Evolutionary conservation across 2,329 filamentous ascomycete species (phyloP).

Genomic region (Cordyceps farinosa): DNA sequence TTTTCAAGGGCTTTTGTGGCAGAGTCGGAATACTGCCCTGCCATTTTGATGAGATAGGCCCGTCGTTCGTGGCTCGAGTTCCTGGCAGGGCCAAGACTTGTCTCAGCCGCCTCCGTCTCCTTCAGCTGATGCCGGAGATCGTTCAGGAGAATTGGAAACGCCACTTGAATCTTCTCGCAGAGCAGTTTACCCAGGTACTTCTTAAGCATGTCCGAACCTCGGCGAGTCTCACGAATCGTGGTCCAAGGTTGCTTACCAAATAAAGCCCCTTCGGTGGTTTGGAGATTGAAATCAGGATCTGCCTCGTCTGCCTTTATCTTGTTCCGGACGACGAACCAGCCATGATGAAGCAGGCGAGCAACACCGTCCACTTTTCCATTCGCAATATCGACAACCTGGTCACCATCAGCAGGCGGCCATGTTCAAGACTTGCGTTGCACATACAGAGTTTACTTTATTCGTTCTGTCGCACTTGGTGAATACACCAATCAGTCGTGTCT

Average conservation of each 20-base stretch:
- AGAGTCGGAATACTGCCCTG: constrained; percentile 24
- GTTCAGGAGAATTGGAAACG: constrained; percentile 30
- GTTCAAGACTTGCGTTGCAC: background rate
- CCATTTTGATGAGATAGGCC: constrained; percentile 26
- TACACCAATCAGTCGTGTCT: constrained; percentile 33
- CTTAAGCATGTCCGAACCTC: constrained; percentile 30
- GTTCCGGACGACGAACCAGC: constrained; percentile 38
- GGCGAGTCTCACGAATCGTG: constrained; percentile 23
- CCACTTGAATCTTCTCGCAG: constrained; percentile 32
- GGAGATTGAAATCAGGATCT: constrained; percentile 27
- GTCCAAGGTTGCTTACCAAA: constrained; percentile 27
- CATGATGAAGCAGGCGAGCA: constrained; percentile 20
- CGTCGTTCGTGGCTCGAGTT: constrained; percentile 22
- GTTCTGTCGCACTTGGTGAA: constrained; percentile 37
- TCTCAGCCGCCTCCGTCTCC: constrained; percentile 17
- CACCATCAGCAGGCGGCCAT: background rate
- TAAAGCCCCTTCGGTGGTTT: constrained; percentile 24
- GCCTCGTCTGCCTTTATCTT: constrained; percentile 24
- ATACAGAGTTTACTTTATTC: constrained; percentile 22
- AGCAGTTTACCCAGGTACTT: constrained; percentile 29
- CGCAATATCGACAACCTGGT: constrained; percentile 17
- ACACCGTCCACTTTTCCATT: constrained; percentile 14
- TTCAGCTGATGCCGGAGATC: constrained; percentile 24
- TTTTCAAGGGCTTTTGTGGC: constrained; percentile 23
- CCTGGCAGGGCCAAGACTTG: constrained; percentile 27